phyloP scores from a whole-genome alignment of 1,284 basidiomycete genomes.

The Inonotus obliquus region DNA sequence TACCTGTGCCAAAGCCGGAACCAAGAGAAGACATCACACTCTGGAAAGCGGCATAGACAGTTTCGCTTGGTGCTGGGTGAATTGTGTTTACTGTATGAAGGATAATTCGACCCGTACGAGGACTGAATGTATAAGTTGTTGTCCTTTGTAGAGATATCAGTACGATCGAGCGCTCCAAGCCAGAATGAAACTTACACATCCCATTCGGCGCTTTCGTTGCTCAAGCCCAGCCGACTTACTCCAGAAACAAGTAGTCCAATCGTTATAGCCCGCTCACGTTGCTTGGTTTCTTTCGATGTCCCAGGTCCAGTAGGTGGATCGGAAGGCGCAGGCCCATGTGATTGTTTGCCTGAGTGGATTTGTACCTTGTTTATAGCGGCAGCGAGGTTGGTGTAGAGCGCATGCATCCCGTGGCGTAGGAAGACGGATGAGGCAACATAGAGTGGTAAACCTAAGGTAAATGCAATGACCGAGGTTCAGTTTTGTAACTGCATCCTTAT shows the following conservation, averaged over 20 bases:
- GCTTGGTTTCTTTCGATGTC: constrained; percentile 23
- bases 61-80: constrained; percentile 65
- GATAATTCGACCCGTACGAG: constrained; percentile 54
- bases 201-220: constrained; percentile 56
- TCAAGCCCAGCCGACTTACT: constrained; percentile 32
- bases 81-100: constrained; percentile 66
- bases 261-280: constrained; percentile 46
- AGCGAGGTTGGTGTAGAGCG: constrained; percentile 61
- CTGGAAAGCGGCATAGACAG: constrained; percentile 60
- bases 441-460: constrained; percentile 51
- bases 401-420: constrained; percentile 66
- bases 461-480: no score
- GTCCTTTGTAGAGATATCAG: constrained; percentile 36
- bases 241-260: constrained; percentile 54
- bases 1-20: constrained; percentile 19
- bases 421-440: constrained; percentile 68
- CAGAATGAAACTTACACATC: constrained; percentile 52
- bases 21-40: constrained; percentile 45
- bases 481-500: background rate
- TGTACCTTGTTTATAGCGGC: constrained; percentile 49
- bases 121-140: constrained; percentile 73
- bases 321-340: background rate
- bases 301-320: constrained; percentile 3
- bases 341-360: constrained; percentile 29
- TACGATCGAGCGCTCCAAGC: background rate